Evolutionary conservation across 371 early-diverging fungal species (phyloP).

Genomic region (Haplosporangium sp.): DNA sequence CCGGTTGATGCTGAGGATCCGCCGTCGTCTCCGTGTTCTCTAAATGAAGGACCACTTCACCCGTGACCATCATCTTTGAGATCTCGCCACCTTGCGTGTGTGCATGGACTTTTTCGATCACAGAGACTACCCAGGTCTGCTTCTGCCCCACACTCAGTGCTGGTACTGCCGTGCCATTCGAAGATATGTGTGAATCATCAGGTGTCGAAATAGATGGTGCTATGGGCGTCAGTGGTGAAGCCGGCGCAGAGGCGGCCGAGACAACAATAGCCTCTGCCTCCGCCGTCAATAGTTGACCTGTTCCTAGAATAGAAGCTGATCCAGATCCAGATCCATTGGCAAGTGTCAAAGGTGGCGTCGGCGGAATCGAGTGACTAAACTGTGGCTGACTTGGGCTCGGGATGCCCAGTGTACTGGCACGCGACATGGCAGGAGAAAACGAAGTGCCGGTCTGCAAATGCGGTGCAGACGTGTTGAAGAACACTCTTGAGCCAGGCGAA

Average conservation of each 20-base stretch:
- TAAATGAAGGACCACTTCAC: conserved; percentile 59
- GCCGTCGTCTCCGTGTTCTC: conserved; percentile 44
- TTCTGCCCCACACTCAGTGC: conserved; percentile 12
- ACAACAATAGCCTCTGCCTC: conserved; percentile 22
- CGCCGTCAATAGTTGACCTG: neutral
- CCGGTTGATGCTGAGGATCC: conserved; percentile 14
- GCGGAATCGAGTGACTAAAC: conserved; percentile 19
- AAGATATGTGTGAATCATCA: too few species aligned
- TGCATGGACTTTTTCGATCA: conserved; percentile 60
- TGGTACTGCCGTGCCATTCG: neutral
- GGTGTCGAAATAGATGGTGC: neutral
- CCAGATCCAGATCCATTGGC: conserved; percentile 11
- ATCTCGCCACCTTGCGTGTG: conserved; percentile 58
- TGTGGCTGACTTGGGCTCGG: conserved; percentile 22
- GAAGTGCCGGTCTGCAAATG: conserved; percentile 18
- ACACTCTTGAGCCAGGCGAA: conserved; percentile 27
- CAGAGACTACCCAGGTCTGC: conserved; percentile 41
- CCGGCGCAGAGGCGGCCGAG: conserved; percentile 17
- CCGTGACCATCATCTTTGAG: conserved; percentile 58
- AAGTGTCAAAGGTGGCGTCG: conserved; percentile 20
- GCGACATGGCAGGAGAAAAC: conserved; percentile 19
- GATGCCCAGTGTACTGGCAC: conserved; percentile 30
- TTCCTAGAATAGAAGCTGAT: conserved; percentile 1
- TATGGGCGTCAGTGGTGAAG: conserved; percentile 19
- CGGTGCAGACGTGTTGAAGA: conserved; percentile 21